Percentiles rank a stretch among this genome's conserved stretches.
These are phyloP conservation scores for Salicornia ramosissima DNA, from an alignment of 148 eudicot genomes.

Conservation along the genomic window DNA sequence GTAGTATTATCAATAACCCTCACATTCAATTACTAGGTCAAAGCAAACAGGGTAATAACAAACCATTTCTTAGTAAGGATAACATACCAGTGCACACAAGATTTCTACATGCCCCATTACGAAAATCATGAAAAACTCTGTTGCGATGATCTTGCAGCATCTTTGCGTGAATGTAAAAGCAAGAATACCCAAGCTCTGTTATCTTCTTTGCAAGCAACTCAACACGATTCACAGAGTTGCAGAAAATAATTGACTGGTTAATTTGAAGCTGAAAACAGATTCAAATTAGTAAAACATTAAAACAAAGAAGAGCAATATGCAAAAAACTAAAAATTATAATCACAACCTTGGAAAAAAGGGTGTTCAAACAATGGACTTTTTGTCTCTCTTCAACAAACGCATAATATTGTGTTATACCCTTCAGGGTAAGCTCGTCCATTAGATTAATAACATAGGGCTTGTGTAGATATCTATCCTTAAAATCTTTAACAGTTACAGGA, in stretches of 20 bases:
- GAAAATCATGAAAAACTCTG: slow-evolving; percentile 87
- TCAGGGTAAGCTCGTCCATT: slow-evolving; percentile 91
- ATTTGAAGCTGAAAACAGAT: slow-evolving; percentile 73
- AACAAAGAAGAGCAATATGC: neutral
- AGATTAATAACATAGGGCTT: slow-evolving; percentile 81
- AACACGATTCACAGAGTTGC: slow-evolving; percentile 91
- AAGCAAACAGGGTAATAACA: neutral
- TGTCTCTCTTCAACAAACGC: slow-evolving; percentile 95
- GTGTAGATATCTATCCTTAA: slow-evolving; percentile 63
- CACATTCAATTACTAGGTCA: neutral
- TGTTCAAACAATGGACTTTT: slow-evolving; percentile 81
- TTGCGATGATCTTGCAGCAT: slow-evolving; percentile 96
- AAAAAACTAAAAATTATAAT: neutral
- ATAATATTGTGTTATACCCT: slow-evolving; percentile 79
- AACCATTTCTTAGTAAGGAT: neutral
- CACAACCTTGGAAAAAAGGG: slow-evolving; percentile 89
- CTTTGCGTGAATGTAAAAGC: slow-evolving; percentile 89
- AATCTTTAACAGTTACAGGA: slow-evolving; percentile 83
- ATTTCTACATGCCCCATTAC: slow-evolving; percentile 93
- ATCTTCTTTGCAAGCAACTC: slow-evolving; percentile 89
- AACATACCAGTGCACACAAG: slow-evolving; percentile 87
- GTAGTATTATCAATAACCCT: neutral
- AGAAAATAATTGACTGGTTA: slow-evolving; percentile 90
- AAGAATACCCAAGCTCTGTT: slow-evolving; percentile 87
- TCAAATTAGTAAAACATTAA: neutral